Evolutionary conservation across 2,329 filamentous ascomycete species (phyloP), one percentile per base, ranked within the genome.

Genomic region (Aspergillus pseudoviridinutans): DNA sequence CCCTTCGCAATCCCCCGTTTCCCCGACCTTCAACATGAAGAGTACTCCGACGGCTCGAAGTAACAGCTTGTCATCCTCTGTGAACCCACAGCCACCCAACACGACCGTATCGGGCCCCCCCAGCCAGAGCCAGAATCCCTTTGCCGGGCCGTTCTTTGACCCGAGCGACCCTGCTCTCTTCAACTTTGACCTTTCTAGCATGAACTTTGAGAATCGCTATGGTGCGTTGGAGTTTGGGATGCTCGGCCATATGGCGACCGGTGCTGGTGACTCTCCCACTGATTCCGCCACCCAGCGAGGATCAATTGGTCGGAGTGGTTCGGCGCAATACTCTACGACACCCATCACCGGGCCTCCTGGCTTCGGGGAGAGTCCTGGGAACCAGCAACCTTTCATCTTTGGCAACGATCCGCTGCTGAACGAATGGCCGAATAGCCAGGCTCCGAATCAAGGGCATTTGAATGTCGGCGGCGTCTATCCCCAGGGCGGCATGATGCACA

Each of bases 171-270:
- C 92, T 3, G 90, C 92, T 0, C 78, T 96, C 55, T 97, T 95
- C 82, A 97, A 97, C 72, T 96, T 97, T 73, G 92, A 97, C 72
- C 85, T 97, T 10, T 92, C 95, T 55, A 92, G 91, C 58, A 84
- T 97, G 71, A 94, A 94, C 72, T 99, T 97, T 73, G 92, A 92
- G 56, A 97, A 94, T 71, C 91, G 96, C 63, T 99, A 97, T 70
- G 93, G 92, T 59, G 93, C 92, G 20, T 82, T 96, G 73, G 94
- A 97, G 74, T 97, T 97, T 72, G 90, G 92, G 54, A 97, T 97
- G 84, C 84, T 99, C 0, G 92, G 91, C 28, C 93, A 97, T 72
- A 96, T 99, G 90, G 91, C 91, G 58, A 91, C 90, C n/a, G 90
- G 90, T 14, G 89, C 90, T 14, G 89, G 87, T n/a, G 90, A 94